These are phyloP conservation scores for Cryphonectria nitschkei DNA, from an alignment of 2,329 filamentous ascomycete species.

Conservation along the genomic window DNA sequence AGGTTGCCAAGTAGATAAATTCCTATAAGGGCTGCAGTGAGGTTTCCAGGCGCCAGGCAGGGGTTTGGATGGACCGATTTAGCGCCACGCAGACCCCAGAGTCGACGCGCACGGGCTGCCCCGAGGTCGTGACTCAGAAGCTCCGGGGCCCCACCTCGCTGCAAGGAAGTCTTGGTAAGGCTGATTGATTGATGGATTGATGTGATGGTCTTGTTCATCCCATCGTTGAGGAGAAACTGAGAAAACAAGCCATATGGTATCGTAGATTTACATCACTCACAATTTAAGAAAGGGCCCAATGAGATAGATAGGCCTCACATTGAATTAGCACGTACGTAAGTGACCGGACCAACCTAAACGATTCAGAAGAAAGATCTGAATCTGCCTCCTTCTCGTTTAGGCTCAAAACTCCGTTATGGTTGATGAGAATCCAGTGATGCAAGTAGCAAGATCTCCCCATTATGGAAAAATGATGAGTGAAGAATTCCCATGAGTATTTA, in stretches of 20 bases:
- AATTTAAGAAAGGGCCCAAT: neutral
- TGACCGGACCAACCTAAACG: too few relatives aligned
- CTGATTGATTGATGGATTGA: neutral
- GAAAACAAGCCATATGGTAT: neutral
- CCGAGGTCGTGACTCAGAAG: slow-evolving; percentile 7
- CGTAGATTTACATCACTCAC: neutral
- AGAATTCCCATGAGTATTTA: neutral
- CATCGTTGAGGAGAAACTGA: neutral
- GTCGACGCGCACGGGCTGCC: slow-evolving; percentile 3
- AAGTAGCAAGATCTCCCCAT: too few relatives aligned
- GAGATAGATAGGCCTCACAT: neutral
- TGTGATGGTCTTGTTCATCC: neutral
- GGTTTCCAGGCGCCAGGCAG: neutral
- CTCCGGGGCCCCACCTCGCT: neutral
- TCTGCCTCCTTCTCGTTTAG: too few relatives aligned
- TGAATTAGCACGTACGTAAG: neutral
- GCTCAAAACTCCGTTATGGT: too few relatives aligned
- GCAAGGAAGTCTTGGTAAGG: slow-evolving; percentile 8
- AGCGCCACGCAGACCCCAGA: slow-evolving; percentile 4
- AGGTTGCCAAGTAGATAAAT: neutral
- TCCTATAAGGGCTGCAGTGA: neutral
- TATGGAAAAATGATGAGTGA: too few relatives aligned
- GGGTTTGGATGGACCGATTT: neutral
- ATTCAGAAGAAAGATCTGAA: too few relatives aligned
- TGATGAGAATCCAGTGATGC: too few relatives aligned